Percentiles rank a stretch among this genome's conserved stretches.
Evolutionary conservation across 805 yeast genomes (phyloP).

Genomic region (Tanozyma kutaoensis): DNA sequence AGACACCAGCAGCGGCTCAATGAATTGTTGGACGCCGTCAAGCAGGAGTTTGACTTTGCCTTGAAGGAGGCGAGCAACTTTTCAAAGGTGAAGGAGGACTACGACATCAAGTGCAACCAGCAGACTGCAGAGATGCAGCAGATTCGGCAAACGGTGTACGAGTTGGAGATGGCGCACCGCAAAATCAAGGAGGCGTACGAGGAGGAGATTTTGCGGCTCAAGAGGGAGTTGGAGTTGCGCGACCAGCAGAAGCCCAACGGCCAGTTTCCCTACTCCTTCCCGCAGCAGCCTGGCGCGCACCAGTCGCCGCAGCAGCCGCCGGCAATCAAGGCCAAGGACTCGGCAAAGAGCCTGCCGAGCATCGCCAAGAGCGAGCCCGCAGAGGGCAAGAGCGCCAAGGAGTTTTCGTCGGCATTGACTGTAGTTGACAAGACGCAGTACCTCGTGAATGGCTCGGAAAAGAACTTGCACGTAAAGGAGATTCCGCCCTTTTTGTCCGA

Average conservation of each 20-base stretch:
- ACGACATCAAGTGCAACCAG: conserved; percentile 78
- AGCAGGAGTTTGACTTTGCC: conserved; percentile 79
- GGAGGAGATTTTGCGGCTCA: conserved; percentile 77
- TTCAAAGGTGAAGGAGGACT: conserved; percentile 86
- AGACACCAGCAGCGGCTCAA: conserved; percentile 38
- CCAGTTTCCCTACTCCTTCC: conserved; percentile 23
- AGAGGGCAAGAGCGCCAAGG: conserved; percentile 1
- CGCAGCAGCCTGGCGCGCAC: conserved; percentile 6
- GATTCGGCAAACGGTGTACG: conserved; percentile 87
- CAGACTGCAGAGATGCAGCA: conserved; percentile 90
- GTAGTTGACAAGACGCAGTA: conserved; percentile 27
- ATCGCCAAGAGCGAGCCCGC: conserved; percentile 6
- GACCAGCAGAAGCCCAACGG: conserved; percentile 36
- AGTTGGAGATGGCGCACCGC: conserved; percentile 86
- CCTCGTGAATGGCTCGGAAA: conserved; percentile 27
- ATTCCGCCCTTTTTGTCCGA: conserved; percentile 74
- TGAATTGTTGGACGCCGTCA: conserved; percentile 84
- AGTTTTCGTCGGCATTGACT: conserved; percentile 19
- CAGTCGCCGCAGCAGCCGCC: conserved; percentile 3
- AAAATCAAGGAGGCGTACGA: conserved; percentile 93
- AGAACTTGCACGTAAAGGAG: conserved; percentile 51
- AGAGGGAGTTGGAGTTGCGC: conserved; percentile 72
- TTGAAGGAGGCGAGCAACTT: conserved; percentile 75
- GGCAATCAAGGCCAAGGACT: conserved; percentile 1
- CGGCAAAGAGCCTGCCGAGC: conserved; percentile 4